Conservation (phyloP, 495 filamentous ascomycete species). For the Aspergillus cavernicola region DNA sequence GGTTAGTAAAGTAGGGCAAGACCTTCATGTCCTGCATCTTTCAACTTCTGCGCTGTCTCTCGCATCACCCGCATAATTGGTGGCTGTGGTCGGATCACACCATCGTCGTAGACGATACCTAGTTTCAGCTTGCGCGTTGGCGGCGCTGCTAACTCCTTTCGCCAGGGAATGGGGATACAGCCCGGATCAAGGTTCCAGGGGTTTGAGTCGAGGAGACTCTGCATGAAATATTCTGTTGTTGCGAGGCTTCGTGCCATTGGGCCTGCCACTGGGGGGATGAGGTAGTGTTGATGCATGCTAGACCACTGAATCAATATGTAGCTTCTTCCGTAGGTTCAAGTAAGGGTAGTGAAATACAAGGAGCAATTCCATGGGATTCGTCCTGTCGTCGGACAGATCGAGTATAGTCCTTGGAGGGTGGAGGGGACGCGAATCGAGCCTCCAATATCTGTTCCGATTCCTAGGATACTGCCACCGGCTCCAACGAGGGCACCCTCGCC, state of each 20-base stretch:
- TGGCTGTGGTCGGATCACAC: conserved; percentile 53
- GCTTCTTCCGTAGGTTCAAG: not conserved
- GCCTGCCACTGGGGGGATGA: conserved; percentile 36
- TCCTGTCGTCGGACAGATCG: conserved; percentile 56
- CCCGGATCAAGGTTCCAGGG: conserved; percentile 43
- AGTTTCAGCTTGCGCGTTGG: conserved; percentile 39
- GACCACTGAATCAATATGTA: not conserved
- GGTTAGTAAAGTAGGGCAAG: conserved; percentile 14
- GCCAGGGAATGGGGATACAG: conserved; percentile 44
- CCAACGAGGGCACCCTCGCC: conserved; percentile 65
- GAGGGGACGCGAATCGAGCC: conserved; percentile 66
- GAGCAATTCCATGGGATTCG: conserved; percentile 51
- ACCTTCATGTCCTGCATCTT: conserved; percentile 43
- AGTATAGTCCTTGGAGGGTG: conserved; percentile 60
- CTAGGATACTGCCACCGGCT: conserved; percentile 54
- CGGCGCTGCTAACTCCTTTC: conserved; percentile 25
- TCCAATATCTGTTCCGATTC: conserved; percentile 67
- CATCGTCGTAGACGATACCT: conserved; percentile 52
- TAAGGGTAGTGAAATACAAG: conserved; percentile 14
- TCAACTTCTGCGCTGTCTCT: conserved; percentile 40
- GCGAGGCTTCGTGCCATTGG: conserved; percentile 41
- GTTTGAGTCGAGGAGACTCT: conserved; percentile 27
- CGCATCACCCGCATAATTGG: conserved; percentile 44
- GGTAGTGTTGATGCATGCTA: conserved; percentile 28
- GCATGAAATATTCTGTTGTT: conserved; percentile 41